Evolutionary conservation across 768 basidiomycete genomes (phyloP).

Genomic region (Rhodosporidiobolus sp.): DNA sequence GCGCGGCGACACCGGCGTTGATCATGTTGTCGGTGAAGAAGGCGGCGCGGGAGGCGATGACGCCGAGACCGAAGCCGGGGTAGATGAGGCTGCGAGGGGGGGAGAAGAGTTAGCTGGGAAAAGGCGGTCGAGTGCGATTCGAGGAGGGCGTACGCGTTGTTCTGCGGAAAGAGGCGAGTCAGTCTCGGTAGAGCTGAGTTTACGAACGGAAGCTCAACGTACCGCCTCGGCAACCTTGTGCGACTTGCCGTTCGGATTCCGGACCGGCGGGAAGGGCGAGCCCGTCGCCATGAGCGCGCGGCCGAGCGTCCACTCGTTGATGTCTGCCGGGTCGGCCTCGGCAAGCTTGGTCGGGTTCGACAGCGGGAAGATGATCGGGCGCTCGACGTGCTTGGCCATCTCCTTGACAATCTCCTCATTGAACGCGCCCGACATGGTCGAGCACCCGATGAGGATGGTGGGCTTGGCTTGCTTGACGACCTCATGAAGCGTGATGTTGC

Average conservation of each 20-base stretch:
- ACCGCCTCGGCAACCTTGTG: conserved; percentile 50
- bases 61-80: conserved; percentile 75
- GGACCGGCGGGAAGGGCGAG: conserved; percentile 70
- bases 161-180: not conserved
- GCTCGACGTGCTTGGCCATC: conserved; percentile 64
- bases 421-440: conserved; percentile 74
- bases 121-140: too few species aligned
- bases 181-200: not conserved
- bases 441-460: conserved; percentile 80
- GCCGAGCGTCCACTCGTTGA: conserved; percentile 74
- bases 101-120: not conserved
- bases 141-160: not conserved
- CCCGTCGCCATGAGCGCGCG: conserved; percentile 78
- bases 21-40: conserved; percentile 81
- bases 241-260: conserved; percentile 62
- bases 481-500: conserved; percentile 61
- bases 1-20: conserved; percentile 69
- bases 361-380: conserved; percentile 79
- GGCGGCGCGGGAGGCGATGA: conserved; percentile 65
- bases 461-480: conserved; percentile 70
- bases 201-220: conserved; percentile 19
- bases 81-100: conserved; percentile 58
- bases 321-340: conserved; percentile 67
- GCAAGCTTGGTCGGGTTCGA: conserved; percentile 74
- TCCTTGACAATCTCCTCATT: conserved; percentile 58